A percentile compares a stretch with the other conserved stretches of the same genome.
Evolutionary conservation across 2,329 filamentous ascomycete genomes (phyloP).

Genomic region (Escovopsis sp.): DNA sequence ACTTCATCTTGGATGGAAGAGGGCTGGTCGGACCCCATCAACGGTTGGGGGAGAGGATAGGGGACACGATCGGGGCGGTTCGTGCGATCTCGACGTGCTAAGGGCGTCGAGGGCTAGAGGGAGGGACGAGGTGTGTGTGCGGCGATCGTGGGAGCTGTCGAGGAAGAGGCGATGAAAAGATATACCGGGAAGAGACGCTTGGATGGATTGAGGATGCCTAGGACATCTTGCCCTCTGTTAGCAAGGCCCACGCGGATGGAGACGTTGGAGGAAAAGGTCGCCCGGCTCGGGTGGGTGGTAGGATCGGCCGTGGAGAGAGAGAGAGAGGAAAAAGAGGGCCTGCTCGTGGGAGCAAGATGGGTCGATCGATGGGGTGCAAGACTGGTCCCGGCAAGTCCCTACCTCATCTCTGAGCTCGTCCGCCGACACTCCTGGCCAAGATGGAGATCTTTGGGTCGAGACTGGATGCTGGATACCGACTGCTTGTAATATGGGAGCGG

Average conservation of each 20-base stretch:
- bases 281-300: slow-evolving; percentile 3
- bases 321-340: no score
- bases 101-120: background rate
- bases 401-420: no score
- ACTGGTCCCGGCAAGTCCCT: slow-evolving; percentile 1
- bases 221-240: slow-evolving; percentile 7
- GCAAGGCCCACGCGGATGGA: background rate
- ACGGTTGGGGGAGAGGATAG: background rate
- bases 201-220: slow-evolving; percentile 5
- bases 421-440: no score
- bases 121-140: slow-evolving; percentile 1
- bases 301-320: background rate
- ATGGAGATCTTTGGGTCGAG: no score
- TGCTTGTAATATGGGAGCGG: no score
- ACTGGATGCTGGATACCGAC: no score
- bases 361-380: background rate
- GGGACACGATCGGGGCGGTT: background rate
- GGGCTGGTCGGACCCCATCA: slow-evolving; percentile 10
- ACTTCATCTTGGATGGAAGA: slow-evolving; percentile 35
- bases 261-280: no score
- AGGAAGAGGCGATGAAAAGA: background rate
- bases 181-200: slow-evolving; percentile 5
- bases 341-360: slow-evolving; percentile 2
- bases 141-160: background rate
- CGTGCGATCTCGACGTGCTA: no score